Conservation (phyloP, 305 asterid genomes). For the Fraxinus nigra region DNA sequence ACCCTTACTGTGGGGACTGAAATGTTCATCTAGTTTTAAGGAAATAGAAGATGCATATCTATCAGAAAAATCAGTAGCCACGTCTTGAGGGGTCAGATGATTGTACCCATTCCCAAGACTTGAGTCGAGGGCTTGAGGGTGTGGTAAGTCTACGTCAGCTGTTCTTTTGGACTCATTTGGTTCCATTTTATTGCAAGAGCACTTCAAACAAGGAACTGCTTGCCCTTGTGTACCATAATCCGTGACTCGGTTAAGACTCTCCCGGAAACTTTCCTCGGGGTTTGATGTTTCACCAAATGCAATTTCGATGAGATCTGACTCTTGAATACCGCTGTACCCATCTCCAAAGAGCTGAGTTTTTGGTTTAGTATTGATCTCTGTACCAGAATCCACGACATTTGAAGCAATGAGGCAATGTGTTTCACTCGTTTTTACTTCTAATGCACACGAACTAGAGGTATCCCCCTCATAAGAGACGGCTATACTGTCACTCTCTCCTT, state of each 20-base stretch:
- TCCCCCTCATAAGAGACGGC: constrained; percentile 6
- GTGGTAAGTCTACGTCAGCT: background rate
- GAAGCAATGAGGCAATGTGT: background rate
- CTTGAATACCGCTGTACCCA: constrained; percentile 12
- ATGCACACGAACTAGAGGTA: background rate
- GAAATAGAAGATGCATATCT: background rate
- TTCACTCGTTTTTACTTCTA: background rate
- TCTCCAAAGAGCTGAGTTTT: constrained; percentile 20
- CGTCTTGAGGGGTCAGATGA: no score
- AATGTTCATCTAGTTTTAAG: background rate
- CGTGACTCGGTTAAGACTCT: constrained; percentile 29
- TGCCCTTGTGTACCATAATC: constrained; percentile 25
- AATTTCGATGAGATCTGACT: constrained; percentile 29
- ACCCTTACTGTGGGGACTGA: background rate
- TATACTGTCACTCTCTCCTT: constrained; percentile 14
- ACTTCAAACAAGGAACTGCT: constrained; percentile 12
- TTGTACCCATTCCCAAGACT: background rate
- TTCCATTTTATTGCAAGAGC: constrained; percentile 7
- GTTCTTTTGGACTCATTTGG: constrained; percentile 11
- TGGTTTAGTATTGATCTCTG: constrained; percentile 9
- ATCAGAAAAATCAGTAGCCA: background rate
- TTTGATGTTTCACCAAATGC: constrained; percentile 45
- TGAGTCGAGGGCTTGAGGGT: background rate
- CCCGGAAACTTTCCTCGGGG: constrained; percentile 44
- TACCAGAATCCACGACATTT: constrained; percentile 17